Evolutionary conservation across 805 yeast species (phyloP).

Genomic region (Lachancea quebecensis): DNA sequence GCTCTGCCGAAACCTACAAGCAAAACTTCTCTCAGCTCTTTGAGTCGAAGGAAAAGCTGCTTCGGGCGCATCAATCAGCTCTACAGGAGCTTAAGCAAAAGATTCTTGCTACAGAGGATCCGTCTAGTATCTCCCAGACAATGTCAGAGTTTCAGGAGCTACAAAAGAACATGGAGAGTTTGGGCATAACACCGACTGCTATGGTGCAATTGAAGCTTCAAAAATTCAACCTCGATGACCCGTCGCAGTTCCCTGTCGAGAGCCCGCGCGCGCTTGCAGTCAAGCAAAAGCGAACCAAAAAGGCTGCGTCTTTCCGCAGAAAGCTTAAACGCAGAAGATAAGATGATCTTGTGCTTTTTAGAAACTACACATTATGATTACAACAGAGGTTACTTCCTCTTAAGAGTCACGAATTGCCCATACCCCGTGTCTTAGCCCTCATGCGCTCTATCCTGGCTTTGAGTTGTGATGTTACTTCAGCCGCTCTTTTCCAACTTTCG

Average conservation of each 20-base stretch:
- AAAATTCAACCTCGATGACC: slow-evolving; percentile 4
- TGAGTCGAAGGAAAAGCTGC: slow-evolving; percentile 5
- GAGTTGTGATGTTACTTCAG: slow-evolving; percentile 79
- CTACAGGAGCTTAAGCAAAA: slow-evolving; percentile 1
- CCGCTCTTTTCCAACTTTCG: slow-evolving; percentile 80
- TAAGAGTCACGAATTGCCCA: slow-evolving; percentile 2
- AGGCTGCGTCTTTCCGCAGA: not conserved
- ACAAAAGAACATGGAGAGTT: not conserved
- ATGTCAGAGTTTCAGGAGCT: slow-evolving; percentile 2
- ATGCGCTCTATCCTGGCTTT: slow-evolving; percentile 84
- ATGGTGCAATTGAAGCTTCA: slow-evolving; percentile 5
- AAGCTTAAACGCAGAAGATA: slow-evolving; percentile 1
- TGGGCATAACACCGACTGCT: slow-evolving; percentile 2
- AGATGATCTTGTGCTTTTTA: not conserved
- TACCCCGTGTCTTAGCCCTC: slow-evolving; percentile 53
- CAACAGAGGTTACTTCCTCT: not conserved
- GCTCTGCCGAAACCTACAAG: not conserved
- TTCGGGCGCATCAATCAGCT: slow-evolving; percentile 2
- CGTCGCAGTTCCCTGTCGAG: slow-evolving; percentile 1
- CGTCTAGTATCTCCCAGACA: not conserved
- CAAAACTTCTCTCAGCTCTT: not conserved
- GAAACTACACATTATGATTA: slow-evolving; percentile 1
- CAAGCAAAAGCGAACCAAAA: slow-evolving; percentile 1
- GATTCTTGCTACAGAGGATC: not conserved
- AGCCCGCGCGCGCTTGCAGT: slow-evolving; percentile 2